Evolutionary conservation across 208 protist genomes (phyloP), one percentile per base, ranked within the genome.

Genomic region (Acanthamoeba lenticulata): DNA sequence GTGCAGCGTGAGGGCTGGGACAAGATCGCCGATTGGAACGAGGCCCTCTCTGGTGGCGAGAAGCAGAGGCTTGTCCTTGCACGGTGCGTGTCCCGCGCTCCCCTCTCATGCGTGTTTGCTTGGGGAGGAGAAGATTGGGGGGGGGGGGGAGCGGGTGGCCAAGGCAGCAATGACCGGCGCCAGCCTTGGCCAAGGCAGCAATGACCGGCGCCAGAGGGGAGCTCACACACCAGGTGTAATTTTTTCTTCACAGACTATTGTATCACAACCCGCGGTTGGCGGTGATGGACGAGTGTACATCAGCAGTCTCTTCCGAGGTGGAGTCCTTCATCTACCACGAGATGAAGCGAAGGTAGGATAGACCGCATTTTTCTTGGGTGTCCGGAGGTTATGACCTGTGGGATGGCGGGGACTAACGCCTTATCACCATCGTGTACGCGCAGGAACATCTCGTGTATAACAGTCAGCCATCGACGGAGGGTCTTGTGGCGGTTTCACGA

Each of bases 251-350:
- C 29, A 77, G 67, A 19, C 36, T 96, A 40, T 94, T 95, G 49
- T 97, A 96, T 81, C 96, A 97, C 94, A 11, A 52, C 29, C 96
- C 96, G 5, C 74, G 47, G 4, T 95, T 96, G 67, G 96, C 96
- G 27, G 95, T 97, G 17, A 86, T 97, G 38, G 96, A 97, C 86
- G 96, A 97, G 94, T 96, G 95, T 90, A 97, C 96, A 6, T 77
- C 36, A 13, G 96, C 95, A 0, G 96, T 96, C 32, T 60, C 40
- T 29, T 44, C 93, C 29, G 96, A 97, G 52, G 95, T 97, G n/a
- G 96, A 97, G 77, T 94, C 89, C 1, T 38, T 52, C 45, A 95
- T 96, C 69, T 96, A 94, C 42, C 67, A 77, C 36, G 67, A 77
- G 27, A 77, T 77, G 67, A 77, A 44, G 19, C 67, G 27, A n/a